These are phyloP conservation scores for Salvia rosmarinus DNA, from an alignment of 257 asterid species.

Conservation along the genomic window DNA sequence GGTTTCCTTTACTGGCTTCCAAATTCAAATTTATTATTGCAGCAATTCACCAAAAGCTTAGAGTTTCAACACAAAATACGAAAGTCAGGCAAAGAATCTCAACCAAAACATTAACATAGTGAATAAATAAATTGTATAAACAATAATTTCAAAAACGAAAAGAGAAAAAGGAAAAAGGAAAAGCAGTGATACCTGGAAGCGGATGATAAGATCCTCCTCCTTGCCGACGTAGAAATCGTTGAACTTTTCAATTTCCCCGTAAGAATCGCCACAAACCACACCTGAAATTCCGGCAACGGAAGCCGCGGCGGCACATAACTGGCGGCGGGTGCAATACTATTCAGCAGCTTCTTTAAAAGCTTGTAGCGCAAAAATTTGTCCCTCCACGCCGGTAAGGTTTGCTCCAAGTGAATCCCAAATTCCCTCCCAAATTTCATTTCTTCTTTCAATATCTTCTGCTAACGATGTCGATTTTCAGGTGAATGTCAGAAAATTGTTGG, in stretches of 20 bases:
- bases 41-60: background rate
- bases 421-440: slow-evolving; percentile 87
- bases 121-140: background rate
- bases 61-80: background rate
- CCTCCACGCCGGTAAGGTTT: slow-evolving; percentile 94
- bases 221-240: slow-evolving; percentile 95
- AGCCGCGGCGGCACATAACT: slow-evolving; percentile 31
- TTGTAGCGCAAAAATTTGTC: slow-evolving; percentile 82
- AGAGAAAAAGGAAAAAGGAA: background rate
- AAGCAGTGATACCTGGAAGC: slow-evolving; percentile 62
- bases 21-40: background rate
- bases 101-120: background rate
- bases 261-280: slow-evolving; percentile 73
- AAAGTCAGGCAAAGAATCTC: background rate
- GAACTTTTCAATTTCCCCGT: slow-evolving; percentile 80
- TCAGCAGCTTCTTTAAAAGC: slow-evolving; percentile 81
- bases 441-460: background rate
- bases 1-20: background rate
- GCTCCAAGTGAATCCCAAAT: slow-evolving; percentile 67
- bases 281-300: slow-evolving; percentile 52
- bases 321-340: slow-evolving; percentile 47
- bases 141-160: background rate
- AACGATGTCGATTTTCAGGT: background rate
- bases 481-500: background rate
- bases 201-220: slow-evolving; percentile 90